Conservation (phyloP, 306 rosid genomes). For the Myrica gale region DNA sequence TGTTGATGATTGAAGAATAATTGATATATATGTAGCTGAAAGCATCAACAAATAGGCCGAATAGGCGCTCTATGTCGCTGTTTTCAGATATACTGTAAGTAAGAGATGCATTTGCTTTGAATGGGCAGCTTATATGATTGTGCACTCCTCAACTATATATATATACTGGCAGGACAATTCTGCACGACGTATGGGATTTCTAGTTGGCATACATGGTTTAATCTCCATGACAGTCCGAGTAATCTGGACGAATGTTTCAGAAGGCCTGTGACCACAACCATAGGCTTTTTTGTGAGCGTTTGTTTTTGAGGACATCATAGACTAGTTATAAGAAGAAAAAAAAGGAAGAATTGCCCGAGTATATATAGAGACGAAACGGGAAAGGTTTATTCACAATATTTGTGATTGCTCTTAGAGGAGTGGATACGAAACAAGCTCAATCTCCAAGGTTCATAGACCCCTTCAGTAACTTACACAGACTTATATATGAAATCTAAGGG, state of each 20-base stretch:
- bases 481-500: background rate
- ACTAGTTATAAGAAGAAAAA: background rate
- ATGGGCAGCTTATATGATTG: background rate
- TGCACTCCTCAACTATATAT: background rate
- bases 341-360: background rate
- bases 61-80: background rate
- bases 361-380: conserved; percentile 3
- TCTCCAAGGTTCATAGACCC: conserved; percentile 8
- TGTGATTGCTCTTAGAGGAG: background rate
- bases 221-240: background rate
- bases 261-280: background rate
- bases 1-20: background rate
- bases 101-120: background rate
- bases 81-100: background rate
- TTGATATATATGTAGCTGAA: background rate
- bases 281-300: background rate
- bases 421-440: conserved; percentile 6
- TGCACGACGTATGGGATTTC: background rate
- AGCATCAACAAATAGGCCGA: background rate
- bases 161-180: background rate
- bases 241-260: background rate
- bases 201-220: background rate
- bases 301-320: background rate
- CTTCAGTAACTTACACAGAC: conserved; percentile 9
- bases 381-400: conserved; percentile 2